Percentiles rank a stretch among this genome's conserved stretches.
Conservation (phyloP, 1,139 yeast genomes). For the Citeromyces hawaiiensis region DNA sequence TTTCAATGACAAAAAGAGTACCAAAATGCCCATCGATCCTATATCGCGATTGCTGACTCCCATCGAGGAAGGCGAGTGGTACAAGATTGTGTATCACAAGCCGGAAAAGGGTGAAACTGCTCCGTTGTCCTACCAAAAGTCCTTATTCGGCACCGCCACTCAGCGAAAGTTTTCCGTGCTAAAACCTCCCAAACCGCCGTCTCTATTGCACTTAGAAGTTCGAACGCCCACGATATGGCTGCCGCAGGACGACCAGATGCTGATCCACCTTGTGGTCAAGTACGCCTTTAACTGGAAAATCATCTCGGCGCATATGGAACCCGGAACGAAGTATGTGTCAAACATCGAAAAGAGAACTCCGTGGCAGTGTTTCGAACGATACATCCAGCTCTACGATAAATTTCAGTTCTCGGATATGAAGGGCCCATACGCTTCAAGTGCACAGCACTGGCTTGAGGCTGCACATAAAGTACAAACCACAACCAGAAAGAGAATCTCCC, state of each 20-base stretch:
- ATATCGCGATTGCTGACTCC: constrained; percentile 55
- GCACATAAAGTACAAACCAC: constrained; percentile 83
- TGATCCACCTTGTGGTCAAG: constrained; percentile 73
- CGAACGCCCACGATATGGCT: constrained; percentile 93
- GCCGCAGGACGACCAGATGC: constrained; percentile 79
- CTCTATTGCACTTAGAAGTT: constrained; percentile 60
- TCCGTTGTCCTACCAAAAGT: constrained; percentile 29
- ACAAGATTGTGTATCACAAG: constrained; percentile 44
- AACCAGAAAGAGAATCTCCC: constrained; percentile 78
- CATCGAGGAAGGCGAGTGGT: constrained; percentile 41
- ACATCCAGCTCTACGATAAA: constrained; percentile 82
- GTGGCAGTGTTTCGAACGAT: constrained; percentile 97
- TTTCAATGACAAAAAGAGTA: constrained; percentile 18
- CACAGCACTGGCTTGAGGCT: constrained; percentile 86
- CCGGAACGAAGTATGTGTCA: constrained; percentile 62
- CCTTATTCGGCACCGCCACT: constrained; percentile 42
- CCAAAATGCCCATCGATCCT: constrained; percentile 20
- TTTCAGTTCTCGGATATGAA: constrained; percentile 79
- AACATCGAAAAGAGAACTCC: constrained; percentile 92
- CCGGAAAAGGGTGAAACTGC: constrained; percentile 22
- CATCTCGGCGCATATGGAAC: constrained; percentile 67
- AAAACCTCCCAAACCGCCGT: constrained; percentile 85
- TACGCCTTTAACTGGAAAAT: constrained; percentile 90
- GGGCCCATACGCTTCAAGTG: constrained; percentile 73
- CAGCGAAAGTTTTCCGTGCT: constrained; percentile 49